Evolutionary conservation across 768 basidiomycete genomes (phyloP).

Genomic region (Polyporus arcularius): DNA sequence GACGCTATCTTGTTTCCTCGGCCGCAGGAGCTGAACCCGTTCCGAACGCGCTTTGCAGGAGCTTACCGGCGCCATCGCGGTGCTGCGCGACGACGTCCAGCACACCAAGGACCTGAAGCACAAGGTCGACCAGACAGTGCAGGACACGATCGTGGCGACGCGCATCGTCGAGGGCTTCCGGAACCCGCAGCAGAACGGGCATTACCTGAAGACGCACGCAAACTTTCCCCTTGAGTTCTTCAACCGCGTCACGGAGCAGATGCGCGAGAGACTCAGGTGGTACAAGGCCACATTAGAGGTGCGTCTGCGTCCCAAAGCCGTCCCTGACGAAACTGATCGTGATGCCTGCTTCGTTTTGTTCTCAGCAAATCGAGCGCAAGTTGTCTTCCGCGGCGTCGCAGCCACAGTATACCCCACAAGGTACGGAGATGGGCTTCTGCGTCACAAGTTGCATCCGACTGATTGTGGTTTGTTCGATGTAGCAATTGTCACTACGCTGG

Average conservation of each 20-base stretch:
- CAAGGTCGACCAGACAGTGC: conserved; percentile 76
- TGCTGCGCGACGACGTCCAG: conserved; percentile 65
- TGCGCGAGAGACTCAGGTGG: conserved; percentile 72
- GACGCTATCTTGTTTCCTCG: background rate
- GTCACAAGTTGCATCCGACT: background rate
- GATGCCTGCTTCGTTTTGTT: background rate
- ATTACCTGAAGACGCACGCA: conserved; percentile 75
- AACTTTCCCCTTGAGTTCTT: conserved; percentile 87
- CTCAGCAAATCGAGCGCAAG: conserved; percentile 82
- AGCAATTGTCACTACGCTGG: conserved; percentile 77
- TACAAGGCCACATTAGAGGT: conserved; percentile 84
- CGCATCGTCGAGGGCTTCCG: conserved; percentile 78
- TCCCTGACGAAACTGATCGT: no score
- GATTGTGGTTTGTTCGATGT: conserved; percentile 9
- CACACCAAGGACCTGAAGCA: conserved; percentile 69
- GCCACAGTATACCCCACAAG: conserved; percentile 72
- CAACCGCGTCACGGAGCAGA: conserved; percentile 66
- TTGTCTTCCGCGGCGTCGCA: conserved; percentile 66
- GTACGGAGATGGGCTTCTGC: conserved; percentile 37
- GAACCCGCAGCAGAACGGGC: conserved; percentile 70
- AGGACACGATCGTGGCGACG: conserved; percentile 78
- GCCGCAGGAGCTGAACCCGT: background rate
- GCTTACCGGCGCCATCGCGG: conserved; percentile 58
- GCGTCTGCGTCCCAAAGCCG: conserved; percentile 31
- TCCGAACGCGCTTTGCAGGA: conserved; percentile 45